phyloP scores from a whole-genome alignment of 2,329 filamentous ascomycete genomes.

The Talaromyces islandicus region DNA sequence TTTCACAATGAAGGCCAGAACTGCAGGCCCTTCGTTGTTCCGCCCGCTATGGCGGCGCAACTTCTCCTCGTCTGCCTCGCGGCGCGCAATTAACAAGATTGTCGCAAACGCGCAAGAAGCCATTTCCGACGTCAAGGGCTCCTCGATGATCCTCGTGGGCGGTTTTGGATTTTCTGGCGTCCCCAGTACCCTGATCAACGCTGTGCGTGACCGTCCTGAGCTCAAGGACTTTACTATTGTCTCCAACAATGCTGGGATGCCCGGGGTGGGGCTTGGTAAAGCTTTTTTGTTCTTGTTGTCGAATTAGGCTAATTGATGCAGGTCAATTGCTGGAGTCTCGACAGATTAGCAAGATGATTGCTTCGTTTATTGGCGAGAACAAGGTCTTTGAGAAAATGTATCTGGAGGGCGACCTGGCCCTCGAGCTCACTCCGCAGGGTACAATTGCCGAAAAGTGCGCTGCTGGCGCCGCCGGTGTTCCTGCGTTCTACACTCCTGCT shows the following conservation, averaged over 20 bases:
- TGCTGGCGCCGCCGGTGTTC: constrained; percentile 78
- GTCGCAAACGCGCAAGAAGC: constrained; percentile 64
- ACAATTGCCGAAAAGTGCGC: constrained; percentile 82
- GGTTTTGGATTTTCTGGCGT: constrained; percentile 72
- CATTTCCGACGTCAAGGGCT: constrained; percentile 64
- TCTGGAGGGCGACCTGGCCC: constrained; percentile 71
- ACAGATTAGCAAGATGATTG: constrained; percentile 68
- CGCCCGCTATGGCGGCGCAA: constrained; percentile 41
- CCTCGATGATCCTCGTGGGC: constrained; percentile 65
- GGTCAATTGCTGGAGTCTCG: constrained; percentile 65
- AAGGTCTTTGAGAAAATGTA: constrained; percentile 88
- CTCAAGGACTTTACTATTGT: constrained; percentile 64
- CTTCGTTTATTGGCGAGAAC: constrained; percentile 73
- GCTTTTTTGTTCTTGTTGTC: not conserved
- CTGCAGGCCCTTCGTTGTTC: constrained; percentile 22
- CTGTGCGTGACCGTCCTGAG: constrained; percentile 56
- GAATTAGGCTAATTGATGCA: constrained; percentile 1
- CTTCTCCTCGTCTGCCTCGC: constrained; percentile 60
- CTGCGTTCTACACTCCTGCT: constrained; percentile 78
- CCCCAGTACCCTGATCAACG: constrained; percentile 48
- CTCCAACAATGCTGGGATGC: constrained; percentile 75
- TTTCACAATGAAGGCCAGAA: constrained; percentile 18
- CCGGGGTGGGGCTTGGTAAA: constrained; percentile 64
- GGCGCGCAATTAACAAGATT: constrained; percentile 68
- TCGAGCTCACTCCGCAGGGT: constrained; percentile 85